Base-by-base conservation (phyloP, 2,329 filamentous ascomycete species). In the Trichoderma sp. region DNA sequence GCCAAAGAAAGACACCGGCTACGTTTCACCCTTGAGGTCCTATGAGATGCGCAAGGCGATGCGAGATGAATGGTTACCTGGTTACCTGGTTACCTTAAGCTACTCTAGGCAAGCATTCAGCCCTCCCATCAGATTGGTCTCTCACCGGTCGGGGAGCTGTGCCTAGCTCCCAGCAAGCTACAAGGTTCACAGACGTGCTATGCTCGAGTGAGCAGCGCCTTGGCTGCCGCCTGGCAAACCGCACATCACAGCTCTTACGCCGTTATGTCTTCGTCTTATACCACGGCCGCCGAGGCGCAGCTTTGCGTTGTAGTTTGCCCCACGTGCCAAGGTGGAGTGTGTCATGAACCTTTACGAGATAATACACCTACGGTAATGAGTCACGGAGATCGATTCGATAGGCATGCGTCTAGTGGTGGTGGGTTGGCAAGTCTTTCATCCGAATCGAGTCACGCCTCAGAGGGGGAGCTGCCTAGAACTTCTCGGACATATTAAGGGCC, bases 261-360 rank as follows among this genome's bases (percentile, higher is more conserved):
- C 39, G 66, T 64, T 64, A 72, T 65, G 67, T 21, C 62, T 36
- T 60, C 5, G 11, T 64, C 60, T 64, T 57, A 43, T 65, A 61
- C 24, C 14, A 58, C 32, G 21, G 11, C 47, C 47, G 47, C 39
- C 39, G 47, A 53, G 68, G 75, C 75, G 74, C 75, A 79, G 78
- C 76, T 79, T 53, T 76, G 72, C 70, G 47, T 36, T 58, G 26
- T 70, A 71, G 65, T 65, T 72, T 65, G 71, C 67, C 71, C 67
- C 67, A 70, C 67, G 71, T 72, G 66, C 30, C 36, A 21, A 24
- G 26, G 62, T 30, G 24, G n/a, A 56, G 53, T 60, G 51, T 60
- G 68, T 71, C 58, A 64, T 30, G 58, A 43, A 57, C 6, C 15
- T 15, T 11, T 70, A 21, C 47, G 47, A 21, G 47, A 53, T 24